Evolutionary conservation across 441 rosid species (phyloP).

Genomic region (Macaranga tanarius): DNA sequence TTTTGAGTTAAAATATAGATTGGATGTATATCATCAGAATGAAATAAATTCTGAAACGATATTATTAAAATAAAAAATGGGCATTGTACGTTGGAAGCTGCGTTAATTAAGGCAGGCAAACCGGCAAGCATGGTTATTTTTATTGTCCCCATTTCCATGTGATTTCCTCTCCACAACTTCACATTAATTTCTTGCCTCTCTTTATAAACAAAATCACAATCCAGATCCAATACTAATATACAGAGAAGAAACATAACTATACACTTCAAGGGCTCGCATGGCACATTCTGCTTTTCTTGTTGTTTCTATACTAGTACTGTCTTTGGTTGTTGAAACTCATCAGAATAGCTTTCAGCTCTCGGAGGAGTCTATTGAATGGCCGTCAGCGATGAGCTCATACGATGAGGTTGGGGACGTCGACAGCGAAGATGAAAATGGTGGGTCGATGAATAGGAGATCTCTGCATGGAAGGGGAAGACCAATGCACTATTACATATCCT

Average conservation of each 20-base stretch:
- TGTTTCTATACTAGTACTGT: not conserved
- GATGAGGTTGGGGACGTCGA: conserved; percentile 11
- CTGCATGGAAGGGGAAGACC: conserved; percentile 15
- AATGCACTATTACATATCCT: conserved; percentile 34
- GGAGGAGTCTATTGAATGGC: conserved; percentile 21
- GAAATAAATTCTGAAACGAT: not conserved
- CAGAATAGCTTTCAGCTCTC: conserved; percentile 11
- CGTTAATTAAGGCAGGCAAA: conserved; percentile 15
- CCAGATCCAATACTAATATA: not conserved
- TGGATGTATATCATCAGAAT: not conserved
- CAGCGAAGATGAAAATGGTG: conserved; percentile 6
- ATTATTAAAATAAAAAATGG: conserved; percentile 8
- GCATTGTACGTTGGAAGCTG: not conserved
- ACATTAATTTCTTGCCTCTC: not conserved
- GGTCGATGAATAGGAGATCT: conserved; percentile 25
- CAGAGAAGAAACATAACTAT: no score
- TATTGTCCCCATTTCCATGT: conserved; percentile 24
- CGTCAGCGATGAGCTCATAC: conserved; percentile 15
- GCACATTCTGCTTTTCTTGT: conserved; percentile 11
- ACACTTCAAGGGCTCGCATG: conserved; percentile 9
- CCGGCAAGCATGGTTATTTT: conserved; percentile 5
- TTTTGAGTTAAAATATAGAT: no score
- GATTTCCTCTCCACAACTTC: conserved; percentile 10
- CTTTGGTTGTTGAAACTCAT: conserved; percentile 13
- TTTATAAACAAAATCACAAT: not conserved